These are phyloP conservation scores for Juglanconis sp. DNA, from an alignment of 2,329 filamentous ascomycete species.

Conservation along the genomic window DNA sequence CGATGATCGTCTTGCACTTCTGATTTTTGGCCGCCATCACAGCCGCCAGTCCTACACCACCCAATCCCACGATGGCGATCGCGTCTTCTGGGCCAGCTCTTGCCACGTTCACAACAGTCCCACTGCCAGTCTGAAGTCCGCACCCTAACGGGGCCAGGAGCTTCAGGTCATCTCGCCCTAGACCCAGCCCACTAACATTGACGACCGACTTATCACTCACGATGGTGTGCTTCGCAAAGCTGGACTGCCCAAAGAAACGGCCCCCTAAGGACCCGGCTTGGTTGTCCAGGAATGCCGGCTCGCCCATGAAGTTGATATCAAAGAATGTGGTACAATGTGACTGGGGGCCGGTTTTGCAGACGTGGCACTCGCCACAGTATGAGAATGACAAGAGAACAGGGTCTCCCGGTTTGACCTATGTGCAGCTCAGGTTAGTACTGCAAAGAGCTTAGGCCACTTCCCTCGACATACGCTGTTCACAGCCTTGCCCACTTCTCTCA, in stretches of 20 bases:
- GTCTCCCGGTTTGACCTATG: constrained; percentile 36
- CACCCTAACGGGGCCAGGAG: constrained; percentile 29
- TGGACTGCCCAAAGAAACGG: constrained; percentile 35
- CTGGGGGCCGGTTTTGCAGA: constrained; percentile 42
- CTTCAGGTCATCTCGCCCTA: constrained; percentile 22
- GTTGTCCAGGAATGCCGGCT: constrained; percentile 42
- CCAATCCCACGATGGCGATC: constrained; percentile 29
- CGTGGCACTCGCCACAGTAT: constrained; percentile 44
- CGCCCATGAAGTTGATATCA: constrained; percentile 48
- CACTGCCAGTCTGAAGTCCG: constrained; percentile 31
- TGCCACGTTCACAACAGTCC: constrained; percentile 29
- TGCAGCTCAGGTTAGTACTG: no score
- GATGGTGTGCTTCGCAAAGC: constrained; percentile 29
- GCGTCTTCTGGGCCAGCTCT: constrained; percentile 21
- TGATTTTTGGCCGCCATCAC: constrained; percentile 19
- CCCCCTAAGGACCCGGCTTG: constrained; percentile 28
- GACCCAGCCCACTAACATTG: constrained; percentile 20
- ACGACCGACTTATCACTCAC: constrained; percentile 28
- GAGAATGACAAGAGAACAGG: constrained; percentile 45
- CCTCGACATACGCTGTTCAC: constrained; percentile 31
- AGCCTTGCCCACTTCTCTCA: constrained; percentile 39
- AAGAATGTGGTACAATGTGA: constrained; percentile 48
- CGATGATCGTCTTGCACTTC: constrained; percentile 31
- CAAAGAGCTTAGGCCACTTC: no score
- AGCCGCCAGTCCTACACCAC: constrained; percentile 22